Evolutionary conservation across 129 eudicot species (phyloP).

Genomic region (Flaveria linearis): DNA sequence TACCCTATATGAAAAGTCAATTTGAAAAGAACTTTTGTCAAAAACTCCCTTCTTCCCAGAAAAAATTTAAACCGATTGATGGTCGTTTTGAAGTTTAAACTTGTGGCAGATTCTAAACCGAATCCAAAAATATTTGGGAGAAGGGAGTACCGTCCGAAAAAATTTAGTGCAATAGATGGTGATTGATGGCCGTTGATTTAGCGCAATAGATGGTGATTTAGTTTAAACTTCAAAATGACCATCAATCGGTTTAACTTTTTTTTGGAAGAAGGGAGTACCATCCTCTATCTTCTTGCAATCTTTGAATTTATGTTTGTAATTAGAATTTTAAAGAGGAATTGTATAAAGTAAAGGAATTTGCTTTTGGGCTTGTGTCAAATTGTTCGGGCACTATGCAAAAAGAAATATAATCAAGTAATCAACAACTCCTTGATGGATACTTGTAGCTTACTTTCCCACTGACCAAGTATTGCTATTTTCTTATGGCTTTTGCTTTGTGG

Average conservation of each 20-base stretch:
- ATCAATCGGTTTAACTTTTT: background rate
- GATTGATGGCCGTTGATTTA: no score
- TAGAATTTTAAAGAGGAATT: conserved; percentile 11
- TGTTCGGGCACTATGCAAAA: conserved; percentile 10
- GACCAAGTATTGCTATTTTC: conserved; percentile 13
- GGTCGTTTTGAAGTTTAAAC: background rate
- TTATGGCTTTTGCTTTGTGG: conserved; percentile 24
- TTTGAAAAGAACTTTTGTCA: no score
- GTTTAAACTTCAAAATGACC: background rate
- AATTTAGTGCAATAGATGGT: no score
- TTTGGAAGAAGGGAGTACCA: conserved; percentile 1
- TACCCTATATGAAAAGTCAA: no score
- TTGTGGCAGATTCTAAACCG: no score
- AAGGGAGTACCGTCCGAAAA: no score
- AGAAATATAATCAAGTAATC: conserved; percentile 9
- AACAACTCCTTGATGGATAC: conserved; percentile 19
- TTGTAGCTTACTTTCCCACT: conserved; percentile 18
- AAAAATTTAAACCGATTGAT: background rate
- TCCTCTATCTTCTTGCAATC: background rate
- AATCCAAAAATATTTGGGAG: no score
- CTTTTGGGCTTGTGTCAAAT: conserved; percentile 14
- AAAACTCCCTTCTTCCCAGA: background rate
- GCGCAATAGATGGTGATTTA: no score
- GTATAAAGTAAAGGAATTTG: background rate
- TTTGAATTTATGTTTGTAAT: background rate